Conservation (phyloP, 176 grass and related monocot species). For the Leersia perrieri region DNA sequence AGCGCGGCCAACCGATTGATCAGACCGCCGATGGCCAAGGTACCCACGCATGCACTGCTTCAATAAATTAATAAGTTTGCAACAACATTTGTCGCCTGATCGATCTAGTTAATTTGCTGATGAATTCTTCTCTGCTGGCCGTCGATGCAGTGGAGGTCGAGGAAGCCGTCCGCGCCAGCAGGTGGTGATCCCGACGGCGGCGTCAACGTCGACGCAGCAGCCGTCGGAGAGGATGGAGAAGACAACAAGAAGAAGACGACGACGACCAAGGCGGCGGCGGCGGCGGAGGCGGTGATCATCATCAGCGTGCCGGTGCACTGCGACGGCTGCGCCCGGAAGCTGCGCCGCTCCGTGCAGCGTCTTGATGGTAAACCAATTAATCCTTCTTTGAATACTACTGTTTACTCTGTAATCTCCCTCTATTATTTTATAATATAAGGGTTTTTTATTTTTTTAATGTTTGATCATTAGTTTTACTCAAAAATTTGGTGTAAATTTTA, state of each 20-base stretch:
- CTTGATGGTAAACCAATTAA: conserved; percentile 55
- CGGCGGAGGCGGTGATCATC: conserved; percentile 38
- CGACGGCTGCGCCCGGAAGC: conserved; percentile 59
- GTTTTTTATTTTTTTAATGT: too few species aligned
- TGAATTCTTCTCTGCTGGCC: too few species aligned
- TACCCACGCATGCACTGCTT: neutral
- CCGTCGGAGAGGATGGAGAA: neutral
- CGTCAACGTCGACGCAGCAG: neutral
- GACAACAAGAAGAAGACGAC: neutral
- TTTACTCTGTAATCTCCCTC: too few species aligned
- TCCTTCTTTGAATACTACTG: too few species aligned
- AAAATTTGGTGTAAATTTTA: too few species aligned
- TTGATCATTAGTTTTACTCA: too few species aligned
- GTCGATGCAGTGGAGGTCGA: neutral
- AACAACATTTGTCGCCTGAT: neutral
- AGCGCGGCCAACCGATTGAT: neutral
- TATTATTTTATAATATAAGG: too few species aligned
- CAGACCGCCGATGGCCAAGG: neutral
- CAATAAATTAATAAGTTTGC: too few species aligned
- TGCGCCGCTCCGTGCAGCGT: conserved; percentile 44
- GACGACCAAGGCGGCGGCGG: neutral
- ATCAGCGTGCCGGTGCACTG: conserved; percentile 60
- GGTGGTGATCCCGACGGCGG: neutral
- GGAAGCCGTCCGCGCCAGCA: neutral
- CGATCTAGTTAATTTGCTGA: too few species aligned